Evolutionary conservation across 176 grass and related monocot genomes (phyloP), one percentile per base, ranked within the genome.

Genomic region (Urochloa ruziziensis): DNA sequence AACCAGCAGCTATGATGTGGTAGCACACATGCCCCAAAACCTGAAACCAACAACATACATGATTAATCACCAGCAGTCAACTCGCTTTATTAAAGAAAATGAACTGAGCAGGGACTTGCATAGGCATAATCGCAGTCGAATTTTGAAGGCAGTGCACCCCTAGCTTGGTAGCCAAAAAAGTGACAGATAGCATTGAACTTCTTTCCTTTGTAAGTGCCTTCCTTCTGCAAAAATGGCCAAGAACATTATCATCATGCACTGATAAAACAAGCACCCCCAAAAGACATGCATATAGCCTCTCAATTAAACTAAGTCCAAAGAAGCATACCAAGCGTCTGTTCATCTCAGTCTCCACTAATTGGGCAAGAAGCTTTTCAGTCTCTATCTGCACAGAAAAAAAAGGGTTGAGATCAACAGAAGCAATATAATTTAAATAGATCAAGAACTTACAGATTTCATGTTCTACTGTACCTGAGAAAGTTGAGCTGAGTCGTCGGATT

Each of bases 61-160:
- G 61, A 62, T 80, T 49, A 73, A 79, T 74, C 48, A 51, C 56
- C 74, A 85, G 25, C 32, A 77, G 65, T 7, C 46, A 63, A 80
- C 62, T 60, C 61, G 32, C 5, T 69, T 68, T 66, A 40, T 54
- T 16, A 70, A 52, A 86, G 34, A 67, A 56, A 57, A 61, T 51
- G 42, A 76, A 35, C 32, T 72, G 79, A 75, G 70, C 67, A 81
- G 47, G 69, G 64, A 89, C 87, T 85, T 94, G 57, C 96, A 89
- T 96, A 99, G 72, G 96, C 96, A 83, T 96, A 99, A 80, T 99
- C 96, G 9, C 96, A 96, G 87, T 99, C 96, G 65, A 99, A 99
- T 58, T 94, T 99, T 67, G 96, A 99, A 61, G 96, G 96, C 68
- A 99, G 75, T 29, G 96, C 91, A 79, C 96, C 96, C 84, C 96